Conservation (phyloP, 371 early-diverging fungal genomes). For the Nematocida sp. region DNA sequence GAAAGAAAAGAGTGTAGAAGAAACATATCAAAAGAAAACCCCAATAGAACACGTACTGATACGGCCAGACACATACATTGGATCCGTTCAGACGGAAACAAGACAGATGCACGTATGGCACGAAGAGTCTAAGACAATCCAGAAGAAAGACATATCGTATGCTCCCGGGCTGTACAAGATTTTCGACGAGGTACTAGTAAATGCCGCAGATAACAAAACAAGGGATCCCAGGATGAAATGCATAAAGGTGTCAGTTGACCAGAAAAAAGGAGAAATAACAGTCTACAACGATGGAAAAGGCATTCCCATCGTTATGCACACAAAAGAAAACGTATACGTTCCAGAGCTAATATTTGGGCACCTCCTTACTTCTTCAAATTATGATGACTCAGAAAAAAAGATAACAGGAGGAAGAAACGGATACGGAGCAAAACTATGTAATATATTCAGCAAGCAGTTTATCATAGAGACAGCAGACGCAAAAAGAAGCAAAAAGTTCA, state of each 20-base stretch:
- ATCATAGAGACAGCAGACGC: slow-evolving; percentile 87
- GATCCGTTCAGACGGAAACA: slow-evolving; percentile 80
- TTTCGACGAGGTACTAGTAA: slow-evolving; percentile 97
- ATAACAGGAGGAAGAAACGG: slow-evolving; percentile 98
- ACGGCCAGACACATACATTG: slow-evolving; percentile 97
- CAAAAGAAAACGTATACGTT: slow-evolving; percentile 84
- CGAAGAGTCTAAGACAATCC: slow-evolving; percentile 68
- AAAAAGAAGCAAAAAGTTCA: slow-evolving; percentile 69
- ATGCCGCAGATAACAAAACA: slow-evolving; percentile 74
- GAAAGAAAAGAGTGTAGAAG: slow-evolving; percentile 71
- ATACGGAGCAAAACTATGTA: slow-evolving; percentile 97
- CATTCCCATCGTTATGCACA: slow-evolving; percentile 89
- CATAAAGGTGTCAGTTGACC: slow-evolving; percentile 83
- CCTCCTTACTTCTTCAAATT: slow-evolving; percentile 92
- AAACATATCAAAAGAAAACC: slow-evolving; percentile 94
- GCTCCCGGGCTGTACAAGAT: slow-evolving; percentile 98
- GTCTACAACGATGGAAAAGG: slow-evolving; percentile 92
- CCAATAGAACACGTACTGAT: slow-evolving; percentile 95
- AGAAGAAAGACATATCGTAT: slow-evolving; percentile 72
- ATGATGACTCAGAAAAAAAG: slow-evolving; percentile 93
- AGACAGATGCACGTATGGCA: slow-evolving; percentile 81
- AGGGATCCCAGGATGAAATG: slow-evolving; percentile 83
- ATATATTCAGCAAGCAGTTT: slow-evolving; percentile 92
- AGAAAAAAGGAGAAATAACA: slow-evolving; percentile 74
- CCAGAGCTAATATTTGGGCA: slow-evolving; percentile 99